These are phyloP conservation scores for Zoysia pacifica DNA, from an alignment of 176 grass and related monocot genomes.

Conservation along the genomic window DNA sequence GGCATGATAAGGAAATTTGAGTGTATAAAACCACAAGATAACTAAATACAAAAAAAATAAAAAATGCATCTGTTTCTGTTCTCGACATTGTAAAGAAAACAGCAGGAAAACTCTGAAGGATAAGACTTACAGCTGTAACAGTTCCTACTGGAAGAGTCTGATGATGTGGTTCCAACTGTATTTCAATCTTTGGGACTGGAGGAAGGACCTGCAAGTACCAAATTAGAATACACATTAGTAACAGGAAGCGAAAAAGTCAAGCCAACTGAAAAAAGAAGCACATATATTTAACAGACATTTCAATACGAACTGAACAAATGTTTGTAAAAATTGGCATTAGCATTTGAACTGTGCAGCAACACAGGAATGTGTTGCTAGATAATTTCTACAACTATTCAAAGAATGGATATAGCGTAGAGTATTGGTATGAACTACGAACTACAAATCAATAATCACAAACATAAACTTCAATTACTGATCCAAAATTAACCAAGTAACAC, in stretches of 20 bases:
- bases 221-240: slow-evolving; percentile 29
- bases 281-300: not conserved
- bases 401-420: not conserved
- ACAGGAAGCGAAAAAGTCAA: not conserved
- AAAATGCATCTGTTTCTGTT: not conserved
- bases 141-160: slow-evolving; percentile 70
- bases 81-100: not conserved
- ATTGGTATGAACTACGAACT: not conserved
- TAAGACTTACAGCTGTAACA: slow-evolving; percentile 71
- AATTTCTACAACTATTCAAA: not conserved
- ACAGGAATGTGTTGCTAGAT: not conserved
- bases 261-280: not conserved
- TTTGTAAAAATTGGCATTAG: not conserved
- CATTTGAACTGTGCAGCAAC: not conserved
- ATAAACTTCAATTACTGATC: not conserved
- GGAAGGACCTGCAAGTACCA: slow-evolving; percentile 59
- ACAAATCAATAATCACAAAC: not conserved
- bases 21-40: not conserved
- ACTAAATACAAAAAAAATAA: not conserved
- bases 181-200: slow-evolving; percentile 76
- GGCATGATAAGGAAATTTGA: not conserved
- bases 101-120: not conserved
- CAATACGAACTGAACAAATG: not conserved
- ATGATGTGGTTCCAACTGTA: slow-evolving; percentile 72
- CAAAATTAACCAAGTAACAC: not conserved